phyloP scores from a whole-genome alignment of 1,284 basidiomycete genomes.

The Macrocystidia cucumis region DNA sequence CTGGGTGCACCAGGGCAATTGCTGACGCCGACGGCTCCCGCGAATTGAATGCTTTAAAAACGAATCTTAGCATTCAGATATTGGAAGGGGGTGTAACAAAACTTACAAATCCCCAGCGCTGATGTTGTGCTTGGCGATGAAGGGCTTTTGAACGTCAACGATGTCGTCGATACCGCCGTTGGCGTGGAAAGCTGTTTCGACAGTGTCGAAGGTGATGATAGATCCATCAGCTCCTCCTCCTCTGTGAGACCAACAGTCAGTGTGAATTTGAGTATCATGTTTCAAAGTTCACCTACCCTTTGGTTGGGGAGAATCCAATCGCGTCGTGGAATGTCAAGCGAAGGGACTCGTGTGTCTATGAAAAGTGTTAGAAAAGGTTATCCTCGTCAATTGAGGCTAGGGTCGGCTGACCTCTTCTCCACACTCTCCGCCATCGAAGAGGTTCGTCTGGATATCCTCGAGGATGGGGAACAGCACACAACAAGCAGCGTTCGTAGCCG shows the following conservation, averaged over 20 bases:
- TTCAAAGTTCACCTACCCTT: slow-evolving; percentile 13
- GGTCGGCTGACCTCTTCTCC: slow-evolving; percentile 25
- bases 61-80: not conserved
- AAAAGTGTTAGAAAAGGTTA: not conserved
- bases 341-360: slow-evolving; percentile 28
- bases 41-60: not conserved
- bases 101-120: slow-evolving; percentile 27
- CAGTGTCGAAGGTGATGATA: slow-evolving; percentile 25
- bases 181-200: slow-evolving; percentile 24
- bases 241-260: slow-evolving; percentile 9
- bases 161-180: slow-evolving; percentile 30
- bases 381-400: not conserved
- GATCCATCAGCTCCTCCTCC: slow-evolving; percentile 35
- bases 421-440: slow-evolving; percentile 33
- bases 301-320: slow-evolving; percentile 26
- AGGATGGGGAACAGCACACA: slow-evolving; percentile 6
- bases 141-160: slow-evolving; percentile 21
- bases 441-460: slow-evolving; percentile 28
- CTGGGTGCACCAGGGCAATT: slow-evolving; percentile 36
- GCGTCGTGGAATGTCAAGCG: slow-evolving; percentile 39
- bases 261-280: not conserved
- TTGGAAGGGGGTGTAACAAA: not conserved
- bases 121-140: slow-evolving; percentile 22
- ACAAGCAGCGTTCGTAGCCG: slow-evolving; percentile 1
- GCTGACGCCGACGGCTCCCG: slow-evolving; percentile 4